A percentile compares a stretch with the other conserved stretches of the same genome.
Evolutionary conservation across 495 filamentous ascomycete species (phyloP).

Genomic region (Astrocystis sublimbata): DNA sequence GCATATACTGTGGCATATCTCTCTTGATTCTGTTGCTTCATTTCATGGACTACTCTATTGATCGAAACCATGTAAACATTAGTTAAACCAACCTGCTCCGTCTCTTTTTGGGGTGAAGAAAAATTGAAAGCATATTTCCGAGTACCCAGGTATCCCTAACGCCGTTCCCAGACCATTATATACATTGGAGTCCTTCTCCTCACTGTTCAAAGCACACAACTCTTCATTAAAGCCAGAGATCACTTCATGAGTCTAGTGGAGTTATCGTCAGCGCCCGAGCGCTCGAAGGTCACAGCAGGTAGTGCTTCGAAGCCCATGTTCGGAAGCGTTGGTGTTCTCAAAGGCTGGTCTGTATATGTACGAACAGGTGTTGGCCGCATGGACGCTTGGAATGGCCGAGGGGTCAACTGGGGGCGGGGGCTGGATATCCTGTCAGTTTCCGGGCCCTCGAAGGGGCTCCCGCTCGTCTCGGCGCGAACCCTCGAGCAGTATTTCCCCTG

Average conservation of each 20-base stretch:
- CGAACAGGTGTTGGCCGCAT: slow-evolving; percentile 29
- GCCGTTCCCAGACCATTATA: too few relatives aligned
- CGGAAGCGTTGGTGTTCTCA: slow-evolving; percentile 56
- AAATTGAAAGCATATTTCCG: too few relatives aligned
- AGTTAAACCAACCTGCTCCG: too few relatives aligned
- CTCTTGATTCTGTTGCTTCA: too few relatives aligned
- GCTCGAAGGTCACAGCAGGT: slow-evolving; percentile 54
- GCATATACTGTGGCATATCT: too few relatives aligned
- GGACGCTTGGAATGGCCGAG: slow-evolving; percentile 27
- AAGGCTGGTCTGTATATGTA: slow-evolving; percentile 45
- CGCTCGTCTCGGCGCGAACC: slow-evolving; percentile 21
- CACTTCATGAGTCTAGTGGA: slow-evolving; percentile 11
- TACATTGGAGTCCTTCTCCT: too few relatives aligned
- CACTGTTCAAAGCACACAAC: too few relatives aligned
- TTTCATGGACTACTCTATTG: too few relatives aligned
- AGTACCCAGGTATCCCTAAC: too few relatives aligned
- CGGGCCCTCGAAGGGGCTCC: slow-evolving; percentile 23
- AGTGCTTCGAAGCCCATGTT: slow-evolving; percentile 65
- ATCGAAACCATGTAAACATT: too few relatives aligned
- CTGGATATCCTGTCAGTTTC: slow-evolving; percentile 5
- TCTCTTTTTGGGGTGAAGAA: too few relatives aligned
- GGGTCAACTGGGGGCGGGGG: slow-evolving; percentile 6
- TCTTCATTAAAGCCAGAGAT: too few relatives aligned
- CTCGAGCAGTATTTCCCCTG: slow-evolving; percentile 20
- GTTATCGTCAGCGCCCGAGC: slow-evolving; percentile 17